phyloP scores from a whole-genome alignment of 2,329 filamentous ascomycete species.

The Xylaria sp. region DNA sequence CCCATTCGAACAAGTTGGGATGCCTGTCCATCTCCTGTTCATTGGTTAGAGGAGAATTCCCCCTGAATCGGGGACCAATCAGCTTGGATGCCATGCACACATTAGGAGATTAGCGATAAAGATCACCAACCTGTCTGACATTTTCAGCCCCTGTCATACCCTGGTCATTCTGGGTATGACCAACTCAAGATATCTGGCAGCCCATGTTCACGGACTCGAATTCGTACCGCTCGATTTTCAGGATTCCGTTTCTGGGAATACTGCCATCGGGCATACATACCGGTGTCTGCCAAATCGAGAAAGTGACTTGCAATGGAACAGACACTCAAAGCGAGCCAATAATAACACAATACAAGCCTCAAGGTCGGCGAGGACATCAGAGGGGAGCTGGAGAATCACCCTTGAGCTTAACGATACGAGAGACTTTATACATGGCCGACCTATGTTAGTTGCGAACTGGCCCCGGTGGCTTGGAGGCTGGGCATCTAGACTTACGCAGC shows the following conservation, averaged over 20 bases:
- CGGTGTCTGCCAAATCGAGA: background rate
- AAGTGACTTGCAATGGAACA: background rate
- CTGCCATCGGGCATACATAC: background rate
- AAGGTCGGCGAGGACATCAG: background rate
- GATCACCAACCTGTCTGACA: conserved; percentile 18
- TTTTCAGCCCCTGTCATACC: background rate
- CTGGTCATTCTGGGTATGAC: background rate
- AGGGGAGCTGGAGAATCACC: background rate
- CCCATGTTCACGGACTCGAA: background rate
- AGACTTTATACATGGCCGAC: background rate
- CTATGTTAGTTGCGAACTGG: background rate
- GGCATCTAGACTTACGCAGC: background rate
- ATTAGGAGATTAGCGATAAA: conserved; percentile 29
- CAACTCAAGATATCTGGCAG: background rate
- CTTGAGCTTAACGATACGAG: background rate
- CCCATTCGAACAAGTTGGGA: conserved; percentile 1
- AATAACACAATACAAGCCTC: background rate
- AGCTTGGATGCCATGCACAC: conserved; percentile 14
- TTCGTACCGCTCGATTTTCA: background rate
- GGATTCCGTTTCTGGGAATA: background rate
- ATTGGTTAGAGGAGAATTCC: conserved; percentile 8
- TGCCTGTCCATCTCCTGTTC: background rate
- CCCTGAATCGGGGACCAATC: conserved; percentile 28
- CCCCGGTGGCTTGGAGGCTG: background rate
- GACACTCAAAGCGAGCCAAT: background rate